Conservation (phyloP, 2,329 filamentous ascomycete species). For the Penicillium sp. region DNA sequence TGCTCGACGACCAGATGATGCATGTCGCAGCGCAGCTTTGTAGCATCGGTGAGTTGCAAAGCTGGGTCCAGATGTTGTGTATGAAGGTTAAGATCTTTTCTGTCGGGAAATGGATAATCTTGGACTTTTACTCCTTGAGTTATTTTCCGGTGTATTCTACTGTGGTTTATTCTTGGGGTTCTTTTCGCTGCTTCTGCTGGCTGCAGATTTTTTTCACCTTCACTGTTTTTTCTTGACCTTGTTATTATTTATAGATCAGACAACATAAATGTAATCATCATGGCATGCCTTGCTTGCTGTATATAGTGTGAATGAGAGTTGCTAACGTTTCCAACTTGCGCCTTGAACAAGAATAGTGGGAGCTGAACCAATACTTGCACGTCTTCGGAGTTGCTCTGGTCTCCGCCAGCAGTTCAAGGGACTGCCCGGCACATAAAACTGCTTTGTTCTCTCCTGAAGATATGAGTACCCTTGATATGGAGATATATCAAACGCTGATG, state of each 20-base stretch:
- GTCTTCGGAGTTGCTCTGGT: too few species aligned
- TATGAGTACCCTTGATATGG: too few species aligned
- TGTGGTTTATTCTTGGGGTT: slow-evolving; percentile 19
- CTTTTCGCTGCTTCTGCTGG: slow-evolving; percentile 8
- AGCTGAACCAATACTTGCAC: background rate
- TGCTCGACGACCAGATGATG: slow-evolving; percentile 29
- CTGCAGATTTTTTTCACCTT: slow-evolving; percentile 1
- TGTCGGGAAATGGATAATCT: slow-evolving; percentile 15
- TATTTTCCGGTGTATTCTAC: slow-evolving; percentile 29
- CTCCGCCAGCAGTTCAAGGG: too few species aligned
- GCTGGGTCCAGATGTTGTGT: slow-evolving; percentile 21
- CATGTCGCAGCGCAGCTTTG: slow-evolving; percentile 26
- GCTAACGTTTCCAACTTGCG: background rate
- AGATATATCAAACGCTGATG: too few species aligned
- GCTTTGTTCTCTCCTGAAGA: too few species aligned
- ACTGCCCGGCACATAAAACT: too few species aligned
- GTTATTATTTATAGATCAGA: slow-evolving; percentile 21
- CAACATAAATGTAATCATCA: slow-evolving; percentile 21
- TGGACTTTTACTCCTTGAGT: slow-evolving; percentile 1
- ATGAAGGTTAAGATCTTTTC: slow-evolving; percentile 23
- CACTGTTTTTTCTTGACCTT: slow-evolving; percentile 12
- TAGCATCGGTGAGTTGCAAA: slow-evolving; percentile 21
- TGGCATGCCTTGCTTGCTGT: slow-evolving; percentile 5
- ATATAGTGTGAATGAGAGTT: slow-evolving; percentile 9
- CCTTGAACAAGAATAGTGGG: background rate